A percentile compares a stretch with the other conserved stretches of the same genome.
phyloP scores from a whole-genome alignment of 805 yeast species.

The Monosporozyma solicola region DNA sequence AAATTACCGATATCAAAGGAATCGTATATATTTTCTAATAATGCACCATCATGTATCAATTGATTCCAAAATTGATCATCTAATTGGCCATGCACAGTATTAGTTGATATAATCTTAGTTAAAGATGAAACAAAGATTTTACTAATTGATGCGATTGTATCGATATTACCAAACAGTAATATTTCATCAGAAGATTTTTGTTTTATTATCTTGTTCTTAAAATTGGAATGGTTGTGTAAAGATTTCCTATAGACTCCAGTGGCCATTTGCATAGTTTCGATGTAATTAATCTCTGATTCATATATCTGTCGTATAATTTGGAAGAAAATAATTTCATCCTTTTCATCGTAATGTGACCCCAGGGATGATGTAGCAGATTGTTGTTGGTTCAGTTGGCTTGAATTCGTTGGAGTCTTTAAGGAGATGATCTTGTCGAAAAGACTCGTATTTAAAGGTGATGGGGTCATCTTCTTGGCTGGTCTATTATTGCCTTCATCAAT shows the following conservation, averaged over 20 bases:
- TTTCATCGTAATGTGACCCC: not conserved
- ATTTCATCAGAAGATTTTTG: conserved; percentile 28
- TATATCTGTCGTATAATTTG: conserved; percentile 23
- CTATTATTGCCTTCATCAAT: not conserved
- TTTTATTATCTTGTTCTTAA: conserved; percentile 25
- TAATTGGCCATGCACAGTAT: not conserved
- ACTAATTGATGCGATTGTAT: conserved; percentile 32
- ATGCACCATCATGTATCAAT: conserved; percentile 2
- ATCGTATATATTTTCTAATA: not conserved
- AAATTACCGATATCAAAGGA: conserved; percentile 24
- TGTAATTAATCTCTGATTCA: conserved; percentile 30
- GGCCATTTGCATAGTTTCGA: conserved; percentile 23
- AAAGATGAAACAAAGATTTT: conserved; percentile 22
- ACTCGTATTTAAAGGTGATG: conserved; percentile 30
- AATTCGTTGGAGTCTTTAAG: not conserved
- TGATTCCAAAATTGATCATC: conserved; percentile 7
- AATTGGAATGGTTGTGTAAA: conserved; percentile 24
- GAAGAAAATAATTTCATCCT: conserved; percentile 10
- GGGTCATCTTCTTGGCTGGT: conserved; percentile 26
- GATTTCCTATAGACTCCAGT: conserved; percentile 29
- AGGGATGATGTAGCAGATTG: not conserved
- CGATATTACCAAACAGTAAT: conserved; percentile 37
- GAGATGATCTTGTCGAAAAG: conserved; percentile 12
- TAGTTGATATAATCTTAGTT: not conserved
- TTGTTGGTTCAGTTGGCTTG: not conserved